phyloP scores from a whole-genome alignment of 2,329 filamentous ascomycete genomes.

The Calonectria hongkongensis region DNA sequence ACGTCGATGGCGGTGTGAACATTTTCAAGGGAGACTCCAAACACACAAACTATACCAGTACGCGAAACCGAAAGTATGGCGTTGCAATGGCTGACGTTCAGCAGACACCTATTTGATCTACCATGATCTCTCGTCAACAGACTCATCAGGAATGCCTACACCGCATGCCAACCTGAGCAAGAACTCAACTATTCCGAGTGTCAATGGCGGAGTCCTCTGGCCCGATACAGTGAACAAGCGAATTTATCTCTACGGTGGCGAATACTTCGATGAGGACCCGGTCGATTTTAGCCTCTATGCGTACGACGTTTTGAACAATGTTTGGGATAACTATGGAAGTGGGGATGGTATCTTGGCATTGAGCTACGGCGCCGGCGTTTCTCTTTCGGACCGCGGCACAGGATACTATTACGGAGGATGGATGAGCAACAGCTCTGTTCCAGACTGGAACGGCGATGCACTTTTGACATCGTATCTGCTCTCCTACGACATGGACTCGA shows the following conservation, averaged over 20 bases:
- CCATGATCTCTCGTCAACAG: slow-evolving; percentile 71
- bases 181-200: slow-evolving; percentile 72
- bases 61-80: slow-evolving; percentile 50
- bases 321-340: slow-evolving; percentile 70
- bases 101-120: slow-evolving; percentile 65
- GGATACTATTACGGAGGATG: slow-evolving; percentile 80
- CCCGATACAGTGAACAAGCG: slow-evolving; percentile 77
- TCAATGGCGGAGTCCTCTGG: slow-evolving; percentile 71
- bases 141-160: slow-evolving; percentile 68
- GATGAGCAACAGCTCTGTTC: slow-evolving; percentile 71
- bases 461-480: slow-evolving; percentile 71
- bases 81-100: background rate
- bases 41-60: slow-evolving; percentile 74
- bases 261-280: slow-evolving; percentile 70
- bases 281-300: slow-evolving; percentile 70
- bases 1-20: slow-evolving; percentile 77
- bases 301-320: slow-evolving; percentile 74
- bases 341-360: slow-evolving; percentile 65
- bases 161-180: slow-evolving; percentile 76
- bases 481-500: slow-evolving; percentile 72
- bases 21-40: slow-evolving; percentile 71
- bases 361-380: slow-evolving; percentile 74
- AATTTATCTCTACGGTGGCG: slow-evolving; percentile 78
- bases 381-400: slow-evolving; percentile 71
- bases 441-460: slow-evolving; percentile 67